These are phyloP conservation scores for Exutisphaerella laricina DNA, from an alignment of 2,329 filamentous ascomycete species.

Conservation along the genomic window DNA sequence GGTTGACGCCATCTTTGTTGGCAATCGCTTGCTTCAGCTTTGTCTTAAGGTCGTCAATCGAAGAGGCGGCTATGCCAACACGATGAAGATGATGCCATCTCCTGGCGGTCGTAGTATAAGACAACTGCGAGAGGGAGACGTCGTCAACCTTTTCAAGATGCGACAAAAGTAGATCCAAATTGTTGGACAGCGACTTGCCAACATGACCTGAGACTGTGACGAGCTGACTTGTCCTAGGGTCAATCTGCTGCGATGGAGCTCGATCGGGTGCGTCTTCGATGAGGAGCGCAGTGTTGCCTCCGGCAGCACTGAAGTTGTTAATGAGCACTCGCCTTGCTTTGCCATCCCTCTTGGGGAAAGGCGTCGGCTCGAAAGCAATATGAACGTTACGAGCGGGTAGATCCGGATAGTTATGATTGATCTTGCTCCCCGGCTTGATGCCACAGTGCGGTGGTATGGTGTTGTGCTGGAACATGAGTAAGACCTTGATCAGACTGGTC, in stretches of 20 bases:
- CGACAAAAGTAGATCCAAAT: conserved; percentile 37
- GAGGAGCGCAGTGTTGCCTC: conserved; percentile 64
- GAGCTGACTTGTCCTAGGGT: conserved; percentile 50
- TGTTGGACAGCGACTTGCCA: conserved; percentile 42
- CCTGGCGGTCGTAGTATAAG: conserved; percentile 28
- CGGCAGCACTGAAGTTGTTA: conserved; percentile 68
- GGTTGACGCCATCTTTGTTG: conserved; percentile 25
- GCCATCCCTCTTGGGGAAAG: conserved; percentile 30
- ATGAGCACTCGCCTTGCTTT: conserved; percentile 41
- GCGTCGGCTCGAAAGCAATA: conserved; percentile 48
- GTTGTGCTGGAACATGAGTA: conserved; percentile 60
- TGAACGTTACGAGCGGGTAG: conserved; percentile 52
- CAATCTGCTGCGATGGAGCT: conserved; percentile 20
- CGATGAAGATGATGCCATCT: conserved; percentile 22
- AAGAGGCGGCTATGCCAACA: conserved; percentile 13
- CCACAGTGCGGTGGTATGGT: conserved; percentile 61
- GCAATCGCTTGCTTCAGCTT: conserved; percentile 29
- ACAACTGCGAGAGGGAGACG: conserved; percentile 10
- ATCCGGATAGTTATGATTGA: conserved; percentile 58
- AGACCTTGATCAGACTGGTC: conserved; percentile 56
- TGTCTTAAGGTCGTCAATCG: not conserved
- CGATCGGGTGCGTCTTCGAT: conserved; percentile 55
- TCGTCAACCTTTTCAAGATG: conserved; percentile 4
- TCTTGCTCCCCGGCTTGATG: conserved; percentile 52
- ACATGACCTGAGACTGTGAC: conserved; percentile 56